Percentiles rank a stretch among this genome's conserved stretches.
Evolutionary conservation across 768 basidiomycete genomes (phyloP).

Genomic region (Cantharellus anzutake): DNA sequence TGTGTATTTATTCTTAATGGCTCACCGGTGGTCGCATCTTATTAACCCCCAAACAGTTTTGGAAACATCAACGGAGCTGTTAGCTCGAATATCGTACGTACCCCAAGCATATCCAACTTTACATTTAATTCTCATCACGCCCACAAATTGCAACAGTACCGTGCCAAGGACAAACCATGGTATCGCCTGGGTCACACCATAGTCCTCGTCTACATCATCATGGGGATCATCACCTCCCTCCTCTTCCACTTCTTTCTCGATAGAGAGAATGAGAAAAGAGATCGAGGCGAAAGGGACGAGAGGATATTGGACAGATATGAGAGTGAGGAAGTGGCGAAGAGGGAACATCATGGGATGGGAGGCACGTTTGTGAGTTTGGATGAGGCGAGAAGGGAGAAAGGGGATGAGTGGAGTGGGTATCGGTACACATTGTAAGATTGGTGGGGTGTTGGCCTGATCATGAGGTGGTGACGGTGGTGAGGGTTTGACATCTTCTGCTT

Average conservation of each 20-base stretch:
- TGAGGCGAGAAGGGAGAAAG: slow-evolving; percentile 50
- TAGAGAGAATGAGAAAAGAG: slow-evolving; percentile 44
- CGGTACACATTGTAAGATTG: slow-evolving; percentile 34
- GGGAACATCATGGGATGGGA: slow-evolving; percentile 16
- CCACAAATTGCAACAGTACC: slow-evolving; percentile 26
- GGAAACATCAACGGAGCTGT: not conserved
- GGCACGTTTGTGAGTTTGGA: slow-evolving; percentile 32
- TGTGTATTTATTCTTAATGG: not conserved
- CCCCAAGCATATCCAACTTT: slow-evolving; percentile 19
- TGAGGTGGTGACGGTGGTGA: no score
- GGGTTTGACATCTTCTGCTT: no score
- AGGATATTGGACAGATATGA: slow-evolving; percentile 35
- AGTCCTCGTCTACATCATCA: slow-evolving; percentile 45
- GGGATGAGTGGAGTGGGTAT: slow-evolving; percentile 61
- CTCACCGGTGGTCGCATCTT: no score
- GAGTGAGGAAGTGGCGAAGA: slow-evolving; percentile 20
- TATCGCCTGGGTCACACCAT: slow-evolving; percentile 52
- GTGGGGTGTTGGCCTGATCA: no score
- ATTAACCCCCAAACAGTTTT: no score
- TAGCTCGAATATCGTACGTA: slow-evolving; percentile 17
- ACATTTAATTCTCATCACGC: not conserved
- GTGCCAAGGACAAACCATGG: slow-evolving; percentile 44
- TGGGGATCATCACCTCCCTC: slow-evolving; percentile 35
- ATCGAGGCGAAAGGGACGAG: slow-evolving; percentile 50
- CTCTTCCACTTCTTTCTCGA: slow-evolving; percentile 26